A percentile compares a stretch with the other conserved stretches of the same genome.
Conservation (phyloP, 2,329 filamentous ascomycete species). For the Chaetomiaceae sp. region DNA sequence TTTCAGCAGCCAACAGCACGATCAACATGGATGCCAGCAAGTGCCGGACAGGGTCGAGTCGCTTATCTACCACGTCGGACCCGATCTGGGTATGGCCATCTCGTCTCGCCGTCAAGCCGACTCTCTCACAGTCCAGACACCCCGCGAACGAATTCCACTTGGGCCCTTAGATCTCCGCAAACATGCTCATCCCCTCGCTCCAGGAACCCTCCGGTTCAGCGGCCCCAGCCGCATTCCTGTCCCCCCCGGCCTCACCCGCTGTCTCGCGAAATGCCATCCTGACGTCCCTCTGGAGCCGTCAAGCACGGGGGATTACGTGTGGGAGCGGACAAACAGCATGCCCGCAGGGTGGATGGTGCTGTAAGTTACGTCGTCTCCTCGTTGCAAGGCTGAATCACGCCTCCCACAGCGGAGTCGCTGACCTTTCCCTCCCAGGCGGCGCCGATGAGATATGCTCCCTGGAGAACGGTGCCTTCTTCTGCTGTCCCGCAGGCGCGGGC, state of each 20-base stretch:
- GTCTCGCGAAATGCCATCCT: neutral
- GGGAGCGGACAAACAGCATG: slow-evolving; percentile 16
- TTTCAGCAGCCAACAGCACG: slow-evolving; percentile 12
- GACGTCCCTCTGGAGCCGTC: neutral
- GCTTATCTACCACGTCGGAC: neutral
- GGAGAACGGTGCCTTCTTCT: slow-evolving; percentile 17
- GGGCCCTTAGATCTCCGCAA: too few relatives aligned
- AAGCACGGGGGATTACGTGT: neutral
- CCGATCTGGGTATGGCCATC: neutral
- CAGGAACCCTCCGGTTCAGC: neutral
- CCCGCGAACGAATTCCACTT: too few relatives aligned
- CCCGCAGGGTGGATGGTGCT: slow-evolving; percentile 23
- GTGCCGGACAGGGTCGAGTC: neutral
- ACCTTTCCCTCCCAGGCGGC: slow-evolving; percentile 3
- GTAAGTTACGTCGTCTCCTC: slow-evolving; percentile 8
- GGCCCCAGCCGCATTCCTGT: slow-evolving; percentile 5
- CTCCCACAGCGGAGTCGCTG: too few relatives aligned
- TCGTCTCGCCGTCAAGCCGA: neutral
- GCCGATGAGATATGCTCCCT: slow-evolving; percentile 17
- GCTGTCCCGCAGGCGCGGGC: slow-evolving; percentile 16
- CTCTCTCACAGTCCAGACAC: neutral
- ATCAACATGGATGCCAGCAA: slow-evolving; percentile 7
- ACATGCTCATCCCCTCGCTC: too few relatives aligned
- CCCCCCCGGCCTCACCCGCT: slow-evolving; percentile 5
- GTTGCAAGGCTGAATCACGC: too few relatives aligned